These are phyloP conservation scores for Coemansia sp. DNA, from an alignment of 192 early-diverging fungal species.

Conservation along the genomic window DNA sequence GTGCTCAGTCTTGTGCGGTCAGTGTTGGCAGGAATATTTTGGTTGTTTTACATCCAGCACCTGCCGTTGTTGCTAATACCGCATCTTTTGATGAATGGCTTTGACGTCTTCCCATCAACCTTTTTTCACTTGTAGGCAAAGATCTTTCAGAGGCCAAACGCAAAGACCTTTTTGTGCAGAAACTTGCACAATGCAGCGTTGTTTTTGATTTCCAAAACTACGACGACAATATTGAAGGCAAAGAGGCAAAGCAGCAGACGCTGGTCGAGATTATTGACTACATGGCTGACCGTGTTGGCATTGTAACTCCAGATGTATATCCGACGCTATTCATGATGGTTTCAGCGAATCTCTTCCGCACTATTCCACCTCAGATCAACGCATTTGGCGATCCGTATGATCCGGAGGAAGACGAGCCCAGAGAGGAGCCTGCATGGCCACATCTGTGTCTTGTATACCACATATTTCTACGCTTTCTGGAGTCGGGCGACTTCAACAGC, in stretches of 20 bases:
- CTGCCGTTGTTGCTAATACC: too few relatives aligned
- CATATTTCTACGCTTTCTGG: slow-evolving; percentile 97
- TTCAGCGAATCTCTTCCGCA: slow-evolving; percentile 91
- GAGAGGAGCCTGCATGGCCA: slow-evolving; percentile 95
- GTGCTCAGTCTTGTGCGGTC: too few relatives aligned
- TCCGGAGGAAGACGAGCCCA: slow-evolving; percentile 99
- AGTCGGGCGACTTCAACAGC: slow-evolving; percentile 97
- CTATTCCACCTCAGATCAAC: slow-evolving; percentile 94
- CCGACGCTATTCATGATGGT: slow-evolving; percentile 95
- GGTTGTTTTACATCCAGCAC: too few relatives aligned
- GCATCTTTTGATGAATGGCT: neutral
- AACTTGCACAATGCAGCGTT: slow-evolving; percentile 87
- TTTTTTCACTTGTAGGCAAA: slow-evolving; percentile 39
- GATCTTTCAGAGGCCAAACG: slow-evolving; percentile 82
- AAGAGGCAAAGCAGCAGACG: slow-evolving; percentile 93
- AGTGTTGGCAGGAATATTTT: too few relatives aligned
- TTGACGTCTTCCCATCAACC: neutral
- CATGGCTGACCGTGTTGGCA: slow-evolving; percentile 83
- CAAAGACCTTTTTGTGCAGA: slow-evolving; percentile 85
- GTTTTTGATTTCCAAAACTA: slow-evolving; percentile 96
- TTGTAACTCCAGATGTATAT: slow-evolving; percentile 87
- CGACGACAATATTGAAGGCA: slow-evolving; percentile 83
- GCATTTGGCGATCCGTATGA: slow-evolving; percentile 96
- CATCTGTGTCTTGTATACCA: slow-evolving; percentile 98
- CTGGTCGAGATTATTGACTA: slow-evolving; percentile 93